These are phyloP conservation scores for Fusarium mundagurra DNA, from an alignment of 2,329 filamentous ascomycete genomes.

Conservation along the genomic window DNA sequence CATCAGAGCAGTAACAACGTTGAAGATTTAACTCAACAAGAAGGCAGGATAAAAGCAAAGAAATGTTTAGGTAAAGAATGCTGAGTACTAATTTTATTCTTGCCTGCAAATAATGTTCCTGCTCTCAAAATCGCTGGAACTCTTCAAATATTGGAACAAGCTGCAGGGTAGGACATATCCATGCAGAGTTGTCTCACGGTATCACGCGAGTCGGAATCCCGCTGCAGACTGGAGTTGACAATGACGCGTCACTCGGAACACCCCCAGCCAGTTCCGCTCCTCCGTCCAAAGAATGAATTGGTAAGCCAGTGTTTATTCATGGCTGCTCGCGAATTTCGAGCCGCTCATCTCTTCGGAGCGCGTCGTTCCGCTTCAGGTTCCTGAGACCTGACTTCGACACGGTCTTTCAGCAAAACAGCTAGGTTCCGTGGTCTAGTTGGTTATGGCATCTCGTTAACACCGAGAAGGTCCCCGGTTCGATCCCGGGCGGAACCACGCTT, in stretches of 20 bases:
- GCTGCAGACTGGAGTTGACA: not conserved
- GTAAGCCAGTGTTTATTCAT: not conserved
- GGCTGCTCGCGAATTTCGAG: no score
- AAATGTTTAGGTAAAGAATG: rapidly evolving
- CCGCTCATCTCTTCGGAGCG: not conserved
- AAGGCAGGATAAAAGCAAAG: rapidly evolving
- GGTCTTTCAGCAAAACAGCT: not conserved
- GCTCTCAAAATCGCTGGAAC: not conserved
- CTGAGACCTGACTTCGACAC: rapidly evolving
- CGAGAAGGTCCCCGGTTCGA: slow-evolving; percentile 23
- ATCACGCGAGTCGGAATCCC: not conserved
- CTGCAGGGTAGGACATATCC: not conserved
- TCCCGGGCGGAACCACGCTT: slow-evolving; percentile 12
- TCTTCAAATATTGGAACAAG: not conserved
- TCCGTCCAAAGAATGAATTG: not conserved
- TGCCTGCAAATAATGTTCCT: not conserved
- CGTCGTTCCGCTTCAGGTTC: rapidly evolving
- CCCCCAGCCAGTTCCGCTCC: not conserved
- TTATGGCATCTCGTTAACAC: slow-evolving; percentile 23
- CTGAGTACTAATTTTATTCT: no score
- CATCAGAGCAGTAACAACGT: rapidly evolving
- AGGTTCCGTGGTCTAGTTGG: slow-evolving; percentile 20
- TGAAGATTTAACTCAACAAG: rapidly evolving
- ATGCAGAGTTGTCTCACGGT: not conserved
- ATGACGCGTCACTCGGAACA: not conserved